Percentiles rank a stretch among this genome's conserved stretches.
Evolutionary conservation across 768 basidiomycete species (phyloP).

Genomic region (Nevesoporus exiguus): DNA sequence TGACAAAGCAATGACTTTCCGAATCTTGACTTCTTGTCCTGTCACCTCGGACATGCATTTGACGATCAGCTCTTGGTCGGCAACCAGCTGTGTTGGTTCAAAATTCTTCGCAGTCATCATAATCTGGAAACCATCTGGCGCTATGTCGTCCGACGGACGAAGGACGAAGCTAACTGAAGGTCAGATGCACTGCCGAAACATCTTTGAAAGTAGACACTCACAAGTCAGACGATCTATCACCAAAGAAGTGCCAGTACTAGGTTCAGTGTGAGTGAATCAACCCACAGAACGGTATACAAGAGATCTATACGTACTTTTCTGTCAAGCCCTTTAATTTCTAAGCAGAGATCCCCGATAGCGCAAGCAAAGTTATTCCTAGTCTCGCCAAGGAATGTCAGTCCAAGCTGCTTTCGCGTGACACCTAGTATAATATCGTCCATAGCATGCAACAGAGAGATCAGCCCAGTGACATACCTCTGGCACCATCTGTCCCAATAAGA

Average conservation of each 20-base stretch:
- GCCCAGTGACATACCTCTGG: constrained; percentile 7
- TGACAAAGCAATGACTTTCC: constrained; percentile 23
- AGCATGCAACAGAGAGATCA: no score
- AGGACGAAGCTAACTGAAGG: constrained; percentile 1
- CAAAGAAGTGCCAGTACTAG: constrained; percentile 25
- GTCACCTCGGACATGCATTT: constrained; percentile 27
- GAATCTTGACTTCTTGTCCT: constrained; percentile 31
- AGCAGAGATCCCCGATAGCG: not conserved
- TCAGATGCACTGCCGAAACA: not conserved
- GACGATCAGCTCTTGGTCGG: constrained; percentile 26
- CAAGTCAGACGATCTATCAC: not conserved
- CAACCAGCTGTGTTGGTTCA: constrained; percentile 15
- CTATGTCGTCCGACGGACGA: constrained; percentile 18
- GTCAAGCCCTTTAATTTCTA: constrained; percentile 28
- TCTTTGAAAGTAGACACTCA: not conserved
- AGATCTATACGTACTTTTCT: constrained; percentile 15
- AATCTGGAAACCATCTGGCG: constrained; percentile 21
- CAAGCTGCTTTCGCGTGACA: constrained; percentile 37
- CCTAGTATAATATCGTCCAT: constrained; percentile 18
- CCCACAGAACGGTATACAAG: not conserved
- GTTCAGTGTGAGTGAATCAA: not conserved
- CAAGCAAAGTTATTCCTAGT: constrained; percentile 26
- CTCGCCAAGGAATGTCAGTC: constrained; percentile 41
- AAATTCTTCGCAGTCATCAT: not conserved
- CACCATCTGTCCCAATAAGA: no score